Base-by-base conservation (phyloP, 768 basidiomycete species). In the Termitomyces sp. region DNA sequence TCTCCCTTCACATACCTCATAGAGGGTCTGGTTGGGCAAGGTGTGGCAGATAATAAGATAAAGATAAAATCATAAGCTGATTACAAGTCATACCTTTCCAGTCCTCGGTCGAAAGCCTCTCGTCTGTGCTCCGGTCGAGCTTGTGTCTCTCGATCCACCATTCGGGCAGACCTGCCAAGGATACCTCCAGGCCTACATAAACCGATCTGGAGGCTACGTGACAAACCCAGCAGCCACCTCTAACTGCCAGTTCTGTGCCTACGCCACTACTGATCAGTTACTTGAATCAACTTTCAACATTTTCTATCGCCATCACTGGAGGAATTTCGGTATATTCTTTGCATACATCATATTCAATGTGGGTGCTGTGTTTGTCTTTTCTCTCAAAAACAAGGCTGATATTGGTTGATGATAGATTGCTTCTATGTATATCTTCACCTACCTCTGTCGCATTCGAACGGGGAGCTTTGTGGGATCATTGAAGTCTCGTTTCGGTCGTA, bases 81-180 rank as follows among this genome's bases (percentile, higher is more conserved):
- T 77, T 77, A 66, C 73, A 43, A 64, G 73, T 60, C 26, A 66
- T 79, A 43, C 52, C 40, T n/a, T 23, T 23, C 23, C 40, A 85
- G 86, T 81, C 10, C 66, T 88, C 13, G 85, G 84, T 0, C 74
- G 71, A 7, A 71, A 77, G 50, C 60, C 69, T 1, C 75, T 89
- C 50, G 73, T 70, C 16, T 95, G 93, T 68, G 70, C 86, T 0
- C n/a, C 70, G 0, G 70, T 76, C 52, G 93, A 95, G 68, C 75
- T 83, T n/a, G 81, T 85, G 3, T 75, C 74, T 1, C 67, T 95
- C 61, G 66, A 81, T 5, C 84, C 88, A 1, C 85, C 87, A 3
- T 65, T 73, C 0, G 86, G 85, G 1, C 74, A 81, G 62, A 83
- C 78, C 0, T 93, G 91, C 65, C 69, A 69, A 7, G 48, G 68